A percentile compares a stretch with the other conserved stretches of the same genome.
Conservation (phyloP, 805 yeast genomes). For the Ogataea saltuana region DNA sequence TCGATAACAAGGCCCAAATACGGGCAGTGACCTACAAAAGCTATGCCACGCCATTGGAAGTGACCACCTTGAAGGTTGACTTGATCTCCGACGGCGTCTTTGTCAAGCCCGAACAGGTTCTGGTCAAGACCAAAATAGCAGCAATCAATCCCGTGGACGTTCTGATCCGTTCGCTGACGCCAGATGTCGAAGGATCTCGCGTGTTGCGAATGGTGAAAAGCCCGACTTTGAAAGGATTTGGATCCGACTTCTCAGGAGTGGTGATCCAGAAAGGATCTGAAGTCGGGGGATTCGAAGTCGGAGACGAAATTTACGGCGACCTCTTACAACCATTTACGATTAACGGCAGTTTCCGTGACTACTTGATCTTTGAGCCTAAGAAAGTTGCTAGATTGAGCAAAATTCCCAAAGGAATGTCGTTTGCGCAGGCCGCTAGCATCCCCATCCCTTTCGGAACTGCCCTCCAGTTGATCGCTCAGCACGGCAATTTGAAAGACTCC, state of each 20-base stretch:
- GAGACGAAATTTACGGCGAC: conserved; percentile 23
- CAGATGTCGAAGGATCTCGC: conserved; percentile 3
- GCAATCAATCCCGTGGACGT: conserved; percentile 24
- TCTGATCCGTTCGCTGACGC: conserved; percentile 12
- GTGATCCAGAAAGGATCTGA: conserved; percentile 22
- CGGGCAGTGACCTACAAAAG: conserved; percentile 16
- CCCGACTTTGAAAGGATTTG: conserved; percentile 15
- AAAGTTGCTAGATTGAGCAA: conserved; percentile 37
- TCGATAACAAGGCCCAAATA: conserved; percentile 9
- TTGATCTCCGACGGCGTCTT: conserved; percentile 8
- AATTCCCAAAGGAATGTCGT: conserved; percentile 48
- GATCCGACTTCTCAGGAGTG: conserved; percentile 25
- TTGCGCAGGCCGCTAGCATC: conserved; percentile 63
- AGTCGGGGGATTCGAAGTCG: conserved; percentile 13
- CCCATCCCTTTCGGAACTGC: conserved; percentile 71
- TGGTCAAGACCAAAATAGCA: conserved; percentile 19
- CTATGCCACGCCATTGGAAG: conserved; percentile 16
- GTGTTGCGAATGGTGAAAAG: background rate
- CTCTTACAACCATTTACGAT: background rate
- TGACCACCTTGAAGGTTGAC: conserved; percentile 9
- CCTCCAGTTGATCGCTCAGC: conserved; percentile 22
- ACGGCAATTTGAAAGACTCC: conserved; percentile 39
- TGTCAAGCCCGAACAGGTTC: conserved; percentile 19
- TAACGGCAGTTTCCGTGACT: conserved; percentile 47
- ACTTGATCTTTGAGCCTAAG: conserved; percentile 41